phyloP scores from a whole-genome alignment of 495 filamentous ascomycete species.

The Xylaria longipes region DNA sequence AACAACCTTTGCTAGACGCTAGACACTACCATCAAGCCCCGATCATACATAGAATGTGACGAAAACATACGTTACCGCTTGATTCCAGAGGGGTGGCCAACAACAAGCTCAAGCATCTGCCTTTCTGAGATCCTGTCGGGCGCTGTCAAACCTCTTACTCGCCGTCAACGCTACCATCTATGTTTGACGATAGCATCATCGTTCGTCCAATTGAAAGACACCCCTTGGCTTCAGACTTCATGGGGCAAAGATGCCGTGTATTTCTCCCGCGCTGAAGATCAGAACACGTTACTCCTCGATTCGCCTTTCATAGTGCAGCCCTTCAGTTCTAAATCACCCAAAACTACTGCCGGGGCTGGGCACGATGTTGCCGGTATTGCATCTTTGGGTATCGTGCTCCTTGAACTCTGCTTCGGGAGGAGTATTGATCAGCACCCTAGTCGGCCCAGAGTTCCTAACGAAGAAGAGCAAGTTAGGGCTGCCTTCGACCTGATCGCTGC shows the following conservation, averaged over 20 bases:
- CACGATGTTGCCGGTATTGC: conserved; percentile 10
- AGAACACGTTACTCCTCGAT: not conserved
- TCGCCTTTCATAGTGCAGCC: not conserved
- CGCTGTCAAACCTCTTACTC: not conserved
- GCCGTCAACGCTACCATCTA: not conserved
- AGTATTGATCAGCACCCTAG: conserved; percentile 32
- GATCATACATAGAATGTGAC: no score
- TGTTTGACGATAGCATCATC: not conserved
- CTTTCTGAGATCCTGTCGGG: no score
- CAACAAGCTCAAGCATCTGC: no score
- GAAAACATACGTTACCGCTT: not conserved
- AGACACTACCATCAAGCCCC: no score
- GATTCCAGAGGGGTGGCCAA: not conserved
- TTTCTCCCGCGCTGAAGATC: not conserved
- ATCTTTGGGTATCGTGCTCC: conserved; percentile 43
- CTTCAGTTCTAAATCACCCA: not conserved
- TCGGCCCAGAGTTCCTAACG: conserved; percentile 28
- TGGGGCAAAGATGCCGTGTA: not conserved
- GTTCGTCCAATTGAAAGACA: not conserved
- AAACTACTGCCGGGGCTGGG: not conserved
- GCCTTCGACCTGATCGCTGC: conserved; percentile 38
- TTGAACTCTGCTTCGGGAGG: conserved; percentile 48
- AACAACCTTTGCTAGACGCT: no score
- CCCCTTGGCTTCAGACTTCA: not conserved
- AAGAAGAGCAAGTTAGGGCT: conserved; percentile 20